Base-by-base conservation (phyloP, 352 stramenopile genomes). In the Blastocystis sp. region DNA sequence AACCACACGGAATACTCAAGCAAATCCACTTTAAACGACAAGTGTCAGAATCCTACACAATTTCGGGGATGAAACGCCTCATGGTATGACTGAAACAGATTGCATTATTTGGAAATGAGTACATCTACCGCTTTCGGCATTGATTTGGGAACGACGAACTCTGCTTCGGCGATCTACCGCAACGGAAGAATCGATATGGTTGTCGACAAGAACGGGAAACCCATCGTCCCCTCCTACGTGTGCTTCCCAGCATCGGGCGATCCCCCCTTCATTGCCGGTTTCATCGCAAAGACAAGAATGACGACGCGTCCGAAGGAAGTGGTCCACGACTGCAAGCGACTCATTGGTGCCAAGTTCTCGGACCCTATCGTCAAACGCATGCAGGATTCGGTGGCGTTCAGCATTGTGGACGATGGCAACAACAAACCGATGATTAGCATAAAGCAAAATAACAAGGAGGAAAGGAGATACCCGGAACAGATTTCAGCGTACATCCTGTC, bases 91-190 rank as follows among this genome's bases (percentile, higher is more conserved):
- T 55, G 6, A n/a, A n/a, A n/a, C n/a, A n/a, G n/a, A n/a, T n/a
- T n/a, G n/a, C n/a, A n/a, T 81, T 65, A 65, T 65, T 67, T 69
- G n/a, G 24, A 63, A 1, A 81, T 81, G 45, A 85, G 26, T 62
- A 29, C 41, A 9, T 39, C 45, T 62, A 16, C 2, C 12, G 33
- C 41, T 19, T 80, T 89, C 31, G 79, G 79, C 35, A 70, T 89
- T 9, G 79, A 89, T 89, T 79, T 89, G 37, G 79, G 79, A 66
- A 89, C 79, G 16, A 89, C 79, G 2, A 80, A 89, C 21, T 89
- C 79, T 3, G 74, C 39, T 45, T 3, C 74, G 12, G 74, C 41
- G 2, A 69, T 85, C 2, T 51, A 26, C 19, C 67, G 26, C 26
- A 85, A 85, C 39, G 74, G 74, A 37, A 41, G 29, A 31, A 37